Base-by-base conservation (phyloP, 257 asterid genomes). In the Fraxinus quadrangulata region DNA sequence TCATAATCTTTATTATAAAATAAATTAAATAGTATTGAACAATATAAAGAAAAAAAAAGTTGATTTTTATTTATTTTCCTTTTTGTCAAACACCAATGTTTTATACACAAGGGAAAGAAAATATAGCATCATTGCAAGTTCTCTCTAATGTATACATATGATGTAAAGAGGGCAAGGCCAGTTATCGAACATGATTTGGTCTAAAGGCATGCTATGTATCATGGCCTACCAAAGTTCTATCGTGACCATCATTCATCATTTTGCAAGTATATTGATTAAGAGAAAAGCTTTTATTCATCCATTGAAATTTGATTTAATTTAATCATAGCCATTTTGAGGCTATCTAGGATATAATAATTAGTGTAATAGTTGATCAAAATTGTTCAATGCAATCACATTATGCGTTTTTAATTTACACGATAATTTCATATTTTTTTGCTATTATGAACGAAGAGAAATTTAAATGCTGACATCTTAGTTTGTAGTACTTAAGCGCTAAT, bases 171-270 rank as follows among this genome's bases (percentile, higher is more conserved):
- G 81, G 81, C 79, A 80, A 34, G 81, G 51, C 70, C 72, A 76
- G 87, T 74, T 47, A 83, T 26, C 40, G 81, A 80, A 77, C 78
- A 87, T 85, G 87, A 87, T 87, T 85, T 81, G 88, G 88, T 87
- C 81, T 79, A 13, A 28, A 28, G 83, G 89, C 89, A 87, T 87
- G 91, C 88, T 81, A 77, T 67, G 68, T 77, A 67, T 79, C 67
- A 79, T 83, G 90, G 72, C 90, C 90, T 80, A 84, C 88, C 72
- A 75, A 36, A 33, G 51, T 74, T 21, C 11, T 80, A 45, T 66
- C 70, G 83, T 69, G 77, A 75, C 81, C 39, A 70, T 72, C 23
- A 59, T 83, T 75, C 88, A 84, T 87, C 79, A 84, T 87, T 81
- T 81, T 68, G 78, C 75, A 75, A 2, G 51, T 79, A 70, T 12